Conservation (phyloP, 352 stramenopile species). For the Globisporangium middletonii region DNA sequence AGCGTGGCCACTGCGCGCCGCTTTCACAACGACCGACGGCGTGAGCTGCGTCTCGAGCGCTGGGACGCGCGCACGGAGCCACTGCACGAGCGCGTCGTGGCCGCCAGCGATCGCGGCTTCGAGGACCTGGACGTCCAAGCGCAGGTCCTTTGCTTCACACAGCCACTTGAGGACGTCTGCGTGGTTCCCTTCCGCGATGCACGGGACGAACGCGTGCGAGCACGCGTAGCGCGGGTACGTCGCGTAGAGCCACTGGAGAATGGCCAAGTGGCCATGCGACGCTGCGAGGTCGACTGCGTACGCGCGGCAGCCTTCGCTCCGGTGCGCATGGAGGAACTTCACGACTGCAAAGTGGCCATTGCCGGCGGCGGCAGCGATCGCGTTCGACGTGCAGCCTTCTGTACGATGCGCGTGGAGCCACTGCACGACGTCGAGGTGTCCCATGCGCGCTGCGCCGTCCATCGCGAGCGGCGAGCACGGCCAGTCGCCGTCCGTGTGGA, state of each 20-base stretch:
- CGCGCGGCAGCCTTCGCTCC: slow-evolving; percentile 29
- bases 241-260: slow-evolving; percentile 38
- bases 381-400: slow-evolving; percentile 31
- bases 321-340: slow-evolving; percentile 29
- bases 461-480: slow-evolving; percentile 33
- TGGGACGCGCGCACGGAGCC: slow-evolving; percentile 18
- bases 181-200: slow-evolving; percentile 27
- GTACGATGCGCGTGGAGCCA: slow-evolving; percentile 33
- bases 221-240: slow-evolving; percentile 26
- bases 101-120: slow-evolving; percentile 28
- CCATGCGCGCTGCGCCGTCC: slow-evolving; percentile 30
- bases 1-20: slow-evolving; percentile 22
- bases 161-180: slow-evolving; percentile 29
- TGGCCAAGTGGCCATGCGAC: slow-evolving; percentile 35
- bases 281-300: slow-evolving; percentile 37
- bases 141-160: slow-evolving; percentile 20
- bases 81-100: slow-evolving; percentile 25
- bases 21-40: slow-evolving; percentile 15
- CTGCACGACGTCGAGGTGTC: slow-evolving; percentile 30
- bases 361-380: slow-evolving; percentile 27
- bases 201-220: slow-evolving; percentile 26
- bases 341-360: slow-evolving; percentile 33
- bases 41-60: slow-evolving; percentile 10
- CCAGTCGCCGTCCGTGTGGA: slow-evolving; percentile 26
- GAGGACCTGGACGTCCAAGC: slow-evolving; percentile 21